These are phyloP conservation scores for Gossypioides kirkii DNA, from an alignment of 345 rosid species.

Conservation along the genomic window DNA sequence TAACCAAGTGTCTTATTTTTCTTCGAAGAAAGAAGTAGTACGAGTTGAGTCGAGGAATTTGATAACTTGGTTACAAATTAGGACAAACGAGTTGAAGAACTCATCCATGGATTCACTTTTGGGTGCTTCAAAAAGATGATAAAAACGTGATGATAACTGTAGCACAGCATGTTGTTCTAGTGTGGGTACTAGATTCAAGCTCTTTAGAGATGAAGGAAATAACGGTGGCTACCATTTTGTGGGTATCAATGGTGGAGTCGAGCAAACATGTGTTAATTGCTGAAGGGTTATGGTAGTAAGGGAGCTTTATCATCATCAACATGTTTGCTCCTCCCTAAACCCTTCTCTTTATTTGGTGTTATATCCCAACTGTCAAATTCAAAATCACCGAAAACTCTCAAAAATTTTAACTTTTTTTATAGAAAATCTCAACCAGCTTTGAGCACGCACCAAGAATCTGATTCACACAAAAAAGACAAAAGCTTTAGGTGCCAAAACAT, in stretches of 20 bases:
- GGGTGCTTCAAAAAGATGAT: conserved; percentile 58
- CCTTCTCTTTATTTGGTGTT: too few species aligned
- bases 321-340: too few species aligned
- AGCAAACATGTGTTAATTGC: conserved; percentile 70
- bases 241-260: conserved; percentile 67
- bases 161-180: conserved; percentile 73
- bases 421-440: too few species aligned
- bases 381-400: too few species aligned
- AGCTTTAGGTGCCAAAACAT: too few species aligned
- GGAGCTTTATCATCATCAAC: too few species aligned
- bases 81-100: conserved; percentile 54
- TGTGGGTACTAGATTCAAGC: conserved; percentile 57
- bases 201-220: conserved; percentile 67
- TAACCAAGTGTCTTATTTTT: too few species aligned
- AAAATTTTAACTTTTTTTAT: too few species aligned
- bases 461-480: too few species aligned
- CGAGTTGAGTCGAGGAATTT: conserved; percentile 62
- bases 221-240: conserved; percentile 59
- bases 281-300: conserved; percentile 72
- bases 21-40: conserved; percentile 57
- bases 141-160: conserved; percentile 85
- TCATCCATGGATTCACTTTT: conserved; percentile 66
- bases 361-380: too few species aligned
- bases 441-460: too few species aligned
- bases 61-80: conserved; percentile 75